A percentile compares a stretch with the other conserved stretches of the same genome.
Conservation (phyloP, 257 asterid species). For the Solanum pinnatisectum region DNA sequence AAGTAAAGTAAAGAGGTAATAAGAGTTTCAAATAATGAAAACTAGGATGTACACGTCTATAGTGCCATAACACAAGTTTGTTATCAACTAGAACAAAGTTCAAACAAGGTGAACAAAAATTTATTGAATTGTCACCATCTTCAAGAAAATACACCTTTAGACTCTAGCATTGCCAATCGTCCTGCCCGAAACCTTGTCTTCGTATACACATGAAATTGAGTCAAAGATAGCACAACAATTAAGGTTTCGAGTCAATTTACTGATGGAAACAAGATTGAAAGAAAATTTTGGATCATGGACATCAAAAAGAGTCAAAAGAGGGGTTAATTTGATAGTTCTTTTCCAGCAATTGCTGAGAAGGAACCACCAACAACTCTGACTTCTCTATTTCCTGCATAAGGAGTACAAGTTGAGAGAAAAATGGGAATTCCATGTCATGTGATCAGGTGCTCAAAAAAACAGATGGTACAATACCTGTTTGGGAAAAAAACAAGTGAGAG, state of each 20-base stretch:
- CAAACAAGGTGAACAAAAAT: not conserved
- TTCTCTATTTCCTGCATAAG: not conserved
- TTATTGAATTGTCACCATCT: no score
- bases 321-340: not conserved
- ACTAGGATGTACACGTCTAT: not conserved
- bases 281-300: not conserved
- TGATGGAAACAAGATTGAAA: not conserved
- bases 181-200: not conserved
- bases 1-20: not conserved
- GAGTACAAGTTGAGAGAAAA: not conserved
- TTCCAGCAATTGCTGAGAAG: not conserved
- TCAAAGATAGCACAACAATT: no score
- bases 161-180: not conserved
- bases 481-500: not conserved
- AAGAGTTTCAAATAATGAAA: not conserved
- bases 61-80: not conserved
- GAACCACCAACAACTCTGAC: not conserved
- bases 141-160: not conserved
- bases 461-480: not conserved
- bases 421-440: not conserved
- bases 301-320: not conserved
- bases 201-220: not conserved
- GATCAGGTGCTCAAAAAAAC: not conserved
- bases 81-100: not conserved
- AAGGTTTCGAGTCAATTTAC: not conserved